phyloP scores from a whole-genome alignment of 495 filamentous ascomycete genomes.

The Talaromyces liani region DNA sequence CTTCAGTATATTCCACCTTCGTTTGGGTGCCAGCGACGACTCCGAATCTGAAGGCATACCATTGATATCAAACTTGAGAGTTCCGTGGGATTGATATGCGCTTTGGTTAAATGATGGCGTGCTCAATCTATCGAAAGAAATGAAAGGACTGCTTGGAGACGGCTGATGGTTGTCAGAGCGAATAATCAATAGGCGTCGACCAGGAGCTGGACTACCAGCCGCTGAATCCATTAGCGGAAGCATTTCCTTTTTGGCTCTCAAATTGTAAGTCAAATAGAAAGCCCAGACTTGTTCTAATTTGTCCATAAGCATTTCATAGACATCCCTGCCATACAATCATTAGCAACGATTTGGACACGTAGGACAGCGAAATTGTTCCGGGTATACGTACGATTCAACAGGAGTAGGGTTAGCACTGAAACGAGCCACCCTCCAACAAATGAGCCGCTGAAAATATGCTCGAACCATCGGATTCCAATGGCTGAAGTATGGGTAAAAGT shows the following conservation, averaged over 20 bases:
- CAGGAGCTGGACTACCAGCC: slow-evolving; percentile 83
- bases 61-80: slow-evolving; percentile 22
- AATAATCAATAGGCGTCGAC: slow-evolving; percentile 84
- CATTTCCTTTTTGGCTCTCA: slow-evolving; percentile 51
- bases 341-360: neutral
- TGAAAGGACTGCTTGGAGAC: slow-evolving; percentile 49
- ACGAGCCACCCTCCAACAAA: slow-evolving; percentile 87
- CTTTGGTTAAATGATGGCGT: slow-evolving; percentile 30
- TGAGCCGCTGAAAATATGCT: slow-evolving; percentile 86
- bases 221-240: slow-evolving; percentile 58
- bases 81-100: slow-evolving; percentile 30
- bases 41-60: slow-evolving; percentile 12
- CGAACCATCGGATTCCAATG: slow-evolving; percentile 99
- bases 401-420: slow-evolving; percentile 61
- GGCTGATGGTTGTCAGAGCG: slow-evolving; percentile 65
- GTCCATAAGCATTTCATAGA: slow-evolving; percentile 62
- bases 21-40: slow-evolving; percentile 37
- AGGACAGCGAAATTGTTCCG: neutral
- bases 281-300: slow-evolving; percentile 70
- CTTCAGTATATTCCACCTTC: slow-evolving; percentile 62
- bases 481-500: slow-evolving; percentile 81
- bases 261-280: slow-evolving; percentile 64
- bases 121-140: slow-evolving; percentile 58
- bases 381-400: slow-evolving; percentile 58
- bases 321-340: slow-evolving; percentile 32